phyloP scores from a whole-genome alignment of 2,329 filamentous ascomycete genomes.

The Colletotrichum spaethianum region DNA sequence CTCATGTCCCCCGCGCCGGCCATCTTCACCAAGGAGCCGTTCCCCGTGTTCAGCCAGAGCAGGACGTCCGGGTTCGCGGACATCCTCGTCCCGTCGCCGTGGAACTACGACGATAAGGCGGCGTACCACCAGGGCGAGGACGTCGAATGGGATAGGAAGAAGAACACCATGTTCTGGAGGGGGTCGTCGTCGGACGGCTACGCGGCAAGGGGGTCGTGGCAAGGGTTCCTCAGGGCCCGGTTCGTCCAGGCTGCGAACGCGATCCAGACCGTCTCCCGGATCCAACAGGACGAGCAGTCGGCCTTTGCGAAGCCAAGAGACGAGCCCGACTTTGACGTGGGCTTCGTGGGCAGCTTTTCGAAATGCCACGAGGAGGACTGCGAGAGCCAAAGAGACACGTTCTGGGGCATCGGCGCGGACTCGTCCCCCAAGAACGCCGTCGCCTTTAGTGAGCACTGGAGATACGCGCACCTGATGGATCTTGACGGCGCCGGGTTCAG shows the following conservation, averaged over 20 bases:
- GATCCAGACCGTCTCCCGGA: constrained; percentile 32
- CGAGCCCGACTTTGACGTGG: constrained; percentile 48
- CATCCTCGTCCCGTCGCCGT: constrained; percentile 56
- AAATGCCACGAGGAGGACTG: constrained; percentile 53
- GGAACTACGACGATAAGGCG: constrained; percentile 55
- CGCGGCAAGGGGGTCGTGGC: constrained; percentile 67
- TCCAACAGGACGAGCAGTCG: constrained; percentile 22
- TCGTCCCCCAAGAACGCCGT: constrained; percentile 43
- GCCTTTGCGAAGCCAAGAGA: constrained; percentile 1
- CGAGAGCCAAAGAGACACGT: constrained; percentile 48
- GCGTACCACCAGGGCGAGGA: constrained; percentile 57
- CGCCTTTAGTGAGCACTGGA: constrained; percentile 54
- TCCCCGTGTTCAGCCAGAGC: constrained; percentile 70
- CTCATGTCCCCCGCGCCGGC: constrained; percentile 57
- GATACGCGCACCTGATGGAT: constrained; percentile 70
- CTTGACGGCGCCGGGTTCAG: constrained; percentile 70
- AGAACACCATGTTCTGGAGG: constrained; percentile 67
- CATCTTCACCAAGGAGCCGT: constrained; percentile 53
- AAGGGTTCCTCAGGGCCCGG: constrained; percentile 71
- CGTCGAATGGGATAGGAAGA: constrained; percentile 62
- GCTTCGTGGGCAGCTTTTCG: constrained; percentile 55
- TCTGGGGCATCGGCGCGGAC: constrained; percentile 47
- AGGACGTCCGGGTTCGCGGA: constrained; percentile 69
- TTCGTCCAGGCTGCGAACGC: constrained; percentile 68
- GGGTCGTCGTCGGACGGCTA: constrained; percentile 66